A percentile compares a stretch with the other conserved stretches of the same genome.
Evolutionary conservation across 805 yeast species (phyloP).

Genomic region (Candida gorgasii): DNA sequence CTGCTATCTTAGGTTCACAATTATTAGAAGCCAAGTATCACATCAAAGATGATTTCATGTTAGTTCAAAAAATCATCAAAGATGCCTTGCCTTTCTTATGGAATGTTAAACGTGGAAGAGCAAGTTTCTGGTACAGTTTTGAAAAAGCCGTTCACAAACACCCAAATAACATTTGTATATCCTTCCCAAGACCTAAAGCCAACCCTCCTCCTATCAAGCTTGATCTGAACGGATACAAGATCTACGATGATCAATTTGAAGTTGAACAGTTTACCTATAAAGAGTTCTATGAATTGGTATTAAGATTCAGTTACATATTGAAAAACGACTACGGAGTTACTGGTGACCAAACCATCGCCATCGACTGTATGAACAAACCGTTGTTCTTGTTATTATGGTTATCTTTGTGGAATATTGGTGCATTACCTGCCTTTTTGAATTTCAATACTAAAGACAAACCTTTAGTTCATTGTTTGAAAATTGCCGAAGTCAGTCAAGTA

Average conservation of each 20-base stretch:
- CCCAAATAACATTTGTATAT: conserved; percentile 59
- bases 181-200: conserved; percentile 53
- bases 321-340: conserved; percentile 62
- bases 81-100: conserved; percentile 44
- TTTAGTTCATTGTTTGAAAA: conserved; percentile 74
- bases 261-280: conserved; percentile 67
- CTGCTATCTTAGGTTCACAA: conserved; percentile 45
- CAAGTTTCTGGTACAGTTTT: conserved; percentile 71
- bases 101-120: conserved; percentile 37
- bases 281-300: conserved; percentile 65
- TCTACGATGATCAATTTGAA: conserved; percentile 54
- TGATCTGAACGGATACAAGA: conserved; percentile 38
- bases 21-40: conserved; percentile 49
- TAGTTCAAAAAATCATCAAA: conserved; percentile 46
- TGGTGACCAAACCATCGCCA: conserved; percentile 66
- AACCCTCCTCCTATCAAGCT: conserved; percentile 26
- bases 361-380: conserved; percentile 82
- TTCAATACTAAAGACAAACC: conserved; percentile 75
- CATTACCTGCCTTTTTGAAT: conserved; percentile 83
- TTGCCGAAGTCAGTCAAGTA: conserved; percentile 62
- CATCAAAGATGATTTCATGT: conserved; percentile 53
- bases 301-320: conserved; percentile 66
- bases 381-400: conserved; percentile 78
- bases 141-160: conserved; percentile 53
- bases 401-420: conserved; percentile 90